These are phyloP conservation scores for Thielaviopsis ethacetica DNA, from an alignment of 2,329 filamentous ascomycete genomes.

Conservation along the genomic window DNA sequence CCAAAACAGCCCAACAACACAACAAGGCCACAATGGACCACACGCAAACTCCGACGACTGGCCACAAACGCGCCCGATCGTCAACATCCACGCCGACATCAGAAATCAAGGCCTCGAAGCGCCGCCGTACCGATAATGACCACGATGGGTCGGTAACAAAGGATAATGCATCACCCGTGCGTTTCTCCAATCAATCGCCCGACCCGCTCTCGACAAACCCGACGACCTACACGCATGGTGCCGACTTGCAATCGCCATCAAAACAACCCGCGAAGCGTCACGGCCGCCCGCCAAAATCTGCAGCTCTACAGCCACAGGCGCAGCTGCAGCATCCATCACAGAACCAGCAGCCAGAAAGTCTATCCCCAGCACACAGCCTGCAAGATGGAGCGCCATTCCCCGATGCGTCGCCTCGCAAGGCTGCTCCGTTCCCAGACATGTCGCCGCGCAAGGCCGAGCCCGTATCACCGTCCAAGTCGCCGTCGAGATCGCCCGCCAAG, in stretches of 20 bases:
- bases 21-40: background rate
- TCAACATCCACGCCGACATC: slow-evolving; percentile 8
- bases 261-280: background rate
- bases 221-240: background rate
- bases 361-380: background rate
- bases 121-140: slow-evolving; percentile 7
- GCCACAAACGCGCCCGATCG: slow-evolving; percentile 7
- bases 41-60: slow-evolving; percentile 3
- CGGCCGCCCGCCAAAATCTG: slow-evolving; percentile 11
- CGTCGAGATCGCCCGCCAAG: slow-evolving; percentile 5
- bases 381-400: background rate
- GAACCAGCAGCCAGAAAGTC: background rate
- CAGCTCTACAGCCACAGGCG: background rate
- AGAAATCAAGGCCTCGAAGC: slow-evolving; percentile 1
- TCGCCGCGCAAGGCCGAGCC: slow-evolving; percentile 4
- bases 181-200: background rate
- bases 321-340: slow-evolving; percentile 1
- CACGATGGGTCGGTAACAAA: background rate
- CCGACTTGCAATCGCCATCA: background rate
- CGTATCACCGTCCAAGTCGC: background rate
- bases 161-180: background rate
- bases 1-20: background rate
- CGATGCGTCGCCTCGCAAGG: slow-evolving; percentile 1
- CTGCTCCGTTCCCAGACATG: background rate
- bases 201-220: background rate